These are phyloP conservation scores for Quercus aquifolioides DNA, from an alignment of 306 rosid species.

Conservation along the genomic window DNA sequence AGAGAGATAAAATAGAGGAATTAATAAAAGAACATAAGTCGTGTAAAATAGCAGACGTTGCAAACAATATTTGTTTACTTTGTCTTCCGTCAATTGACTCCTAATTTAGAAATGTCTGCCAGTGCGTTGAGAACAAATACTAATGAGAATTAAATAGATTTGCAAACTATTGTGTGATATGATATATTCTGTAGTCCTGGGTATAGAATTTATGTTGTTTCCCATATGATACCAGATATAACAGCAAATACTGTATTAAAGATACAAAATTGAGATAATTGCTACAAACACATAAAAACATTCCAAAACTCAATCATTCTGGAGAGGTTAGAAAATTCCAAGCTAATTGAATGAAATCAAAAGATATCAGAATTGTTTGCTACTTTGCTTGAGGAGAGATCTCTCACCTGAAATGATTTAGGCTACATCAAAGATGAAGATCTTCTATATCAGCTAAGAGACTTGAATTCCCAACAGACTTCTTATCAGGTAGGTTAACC, in stretches of 20 bases:
- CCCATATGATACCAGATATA: background rate
- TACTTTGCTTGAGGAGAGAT: background rate
- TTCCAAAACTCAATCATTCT: background rate
- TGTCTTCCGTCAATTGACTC: background rate
- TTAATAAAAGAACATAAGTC: background rate
- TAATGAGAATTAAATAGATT: background rate
- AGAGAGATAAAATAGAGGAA: background rate
- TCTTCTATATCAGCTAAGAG: constrained; percentile 84
- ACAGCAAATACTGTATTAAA: background rate
- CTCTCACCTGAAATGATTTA: constrained; percentile 18
- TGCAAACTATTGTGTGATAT: background rate
- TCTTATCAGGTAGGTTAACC: constrained; percentile 52
- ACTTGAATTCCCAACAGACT: constrained; percentile 36
- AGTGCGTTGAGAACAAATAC: too few relatives aligned
- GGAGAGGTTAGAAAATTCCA: background rate
- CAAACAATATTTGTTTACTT: background rate
- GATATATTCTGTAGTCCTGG: background rate
- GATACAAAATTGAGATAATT: background rate
- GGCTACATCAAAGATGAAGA: constrained; percentile 48
- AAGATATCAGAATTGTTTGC: background rate
- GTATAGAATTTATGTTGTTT: background rate
- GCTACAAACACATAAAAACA: background rate
- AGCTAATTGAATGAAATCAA: background rate
- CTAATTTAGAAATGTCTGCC: too few relatives aligned
- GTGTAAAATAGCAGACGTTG: background rate